Percentiles rank a stretch among this genome's conserved stretches.
Evolutionary conservation across 768 basidiomycete species (phyloP).

Genomic region (Butyriboletus loyo): DNA sequence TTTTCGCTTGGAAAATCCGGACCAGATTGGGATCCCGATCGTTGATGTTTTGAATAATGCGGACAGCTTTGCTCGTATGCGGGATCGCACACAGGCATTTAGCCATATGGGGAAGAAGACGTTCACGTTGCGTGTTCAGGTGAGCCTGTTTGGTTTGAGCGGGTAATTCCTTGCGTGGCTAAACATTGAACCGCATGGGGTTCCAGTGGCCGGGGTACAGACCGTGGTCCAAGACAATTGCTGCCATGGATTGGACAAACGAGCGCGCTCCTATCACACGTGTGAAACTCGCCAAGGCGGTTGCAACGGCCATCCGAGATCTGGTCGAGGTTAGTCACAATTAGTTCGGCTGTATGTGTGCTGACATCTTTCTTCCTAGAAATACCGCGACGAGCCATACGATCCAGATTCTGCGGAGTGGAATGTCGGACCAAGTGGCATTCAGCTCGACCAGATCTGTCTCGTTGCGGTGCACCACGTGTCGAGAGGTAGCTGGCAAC

Average conservation of each 20-base stretch:
- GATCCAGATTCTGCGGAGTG: slow-evolving; percentile 15
- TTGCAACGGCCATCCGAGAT: slow-evolving; percentile 66
- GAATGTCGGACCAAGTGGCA: slow-evolving; percentile 25
- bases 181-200: not conserved
- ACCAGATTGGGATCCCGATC: slow-evolving; percentile 58
- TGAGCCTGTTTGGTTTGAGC: slow-evolving; percentile 29
- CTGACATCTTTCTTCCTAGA: slow-evolving; percentile 16
- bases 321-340: slow-evolving; percentile 51
- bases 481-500: slow-evolving; percentile 79
- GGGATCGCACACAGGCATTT: slow-evolving; percentile 54
- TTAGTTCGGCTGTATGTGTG: not conserved
- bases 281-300: slow-evolving; percentile 69
- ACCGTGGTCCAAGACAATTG: slow-evolving; percentile 72
- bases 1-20: slow-evolving; percentile 53
- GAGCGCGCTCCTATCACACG: slow-evolving; percentile 71
- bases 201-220: slow-evolving; percentile 76
- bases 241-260: slow-evolving; percentile 72
- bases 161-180: not conserved
- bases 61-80: slow-evolving; percentile 51
- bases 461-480: slow-evolving; percentile 77
- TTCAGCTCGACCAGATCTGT: slow-evolving; percentile 32
- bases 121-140: slow-evolving; percentile 72
- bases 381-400: slow-evolving; percentile 4
- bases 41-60: slow-evolving; percentile 51
- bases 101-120: slow-evolving; percentile 64